phyloP scores from a whole-genome alignment of 208 protist genomes.

The Lotmaria passim region DNA sequence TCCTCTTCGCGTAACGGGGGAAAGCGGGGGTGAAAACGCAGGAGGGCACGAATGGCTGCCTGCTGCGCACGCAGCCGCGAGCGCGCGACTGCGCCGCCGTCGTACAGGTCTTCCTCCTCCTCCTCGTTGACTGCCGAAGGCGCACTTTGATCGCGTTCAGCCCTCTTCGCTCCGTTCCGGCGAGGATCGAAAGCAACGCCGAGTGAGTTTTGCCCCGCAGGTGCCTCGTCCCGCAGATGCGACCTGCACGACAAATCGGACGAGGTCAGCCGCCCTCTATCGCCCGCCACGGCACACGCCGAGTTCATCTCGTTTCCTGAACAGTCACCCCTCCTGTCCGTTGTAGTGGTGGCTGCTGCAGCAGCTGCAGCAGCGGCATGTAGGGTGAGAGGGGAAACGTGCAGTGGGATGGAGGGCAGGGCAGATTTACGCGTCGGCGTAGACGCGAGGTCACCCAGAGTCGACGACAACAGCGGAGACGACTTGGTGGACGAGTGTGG shows the following conservation, averaged over 20 bases:
- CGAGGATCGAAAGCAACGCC: background rate
- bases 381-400: slow-evolving; percentile 16
- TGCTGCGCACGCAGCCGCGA: slow-evolving; percentile 26
- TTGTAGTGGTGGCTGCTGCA: background rate
- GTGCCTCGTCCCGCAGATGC: no score
- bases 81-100: background rate
- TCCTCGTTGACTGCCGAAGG: background rate
- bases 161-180: no score
- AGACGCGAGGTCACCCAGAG: background rate
- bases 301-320: no score
- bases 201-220: no score
- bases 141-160: no score
- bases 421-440: background rate
- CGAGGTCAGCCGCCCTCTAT: background rate
- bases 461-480: background rate
- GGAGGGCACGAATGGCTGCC: slow-evolving; percentile 19
- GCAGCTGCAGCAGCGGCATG: background rate
- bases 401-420: slow-evolving; percentile 26
- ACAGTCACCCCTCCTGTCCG: no score
- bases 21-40: slow-evolving; percentile 27
- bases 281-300: no score
- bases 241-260: background rate
- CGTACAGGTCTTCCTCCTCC: background rate
- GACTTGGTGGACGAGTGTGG: background rate
- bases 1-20: slow-evolving; percentile 63